These are phyloP conservation scores for Andrographis paniculata DNA, from an alignment of 305 asterid genomes.

Conservation along the genomic window DNA sequence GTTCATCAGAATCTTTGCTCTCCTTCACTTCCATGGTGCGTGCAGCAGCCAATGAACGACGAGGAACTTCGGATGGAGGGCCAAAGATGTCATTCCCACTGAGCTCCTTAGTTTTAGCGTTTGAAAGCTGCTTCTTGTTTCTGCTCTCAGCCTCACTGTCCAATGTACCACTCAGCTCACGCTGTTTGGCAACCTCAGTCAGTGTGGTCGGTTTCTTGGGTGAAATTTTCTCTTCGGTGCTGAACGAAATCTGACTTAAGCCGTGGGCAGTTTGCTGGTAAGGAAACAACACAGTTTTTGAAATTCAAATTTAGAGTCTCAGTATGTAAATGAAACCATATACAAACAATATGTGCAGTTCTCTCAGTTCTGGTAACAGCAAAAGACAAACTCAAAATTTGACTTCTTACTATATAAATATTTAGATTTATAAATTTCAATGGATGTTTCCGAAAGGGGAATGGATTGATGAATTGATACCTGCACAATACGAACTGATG, in stretches of 20 bases:
- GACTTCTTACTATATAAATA: no score
- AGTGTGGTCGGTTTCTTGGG: slow-evolving; percentile 77
- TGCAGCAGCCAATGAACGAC: slow-evolving; percentile 49
- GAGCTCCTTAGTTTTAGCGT: slow-evolving; percentile 78
- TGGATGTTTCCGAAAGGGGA: no score
- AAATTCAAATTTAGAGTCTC: background rate
- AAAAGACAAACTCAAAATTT: no score
- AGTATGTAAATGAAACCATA: background rate
- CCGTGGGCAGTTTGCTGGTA: slow-evolving; percentile 84
- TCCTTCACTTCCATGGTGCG: slow-evolving; percentile 53
- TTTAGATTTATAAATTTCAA: no score
- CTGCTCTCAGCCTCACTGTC: slow-evolving; percentile 60
- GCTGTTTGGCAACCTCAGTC: slow-evolving; percentile 93
- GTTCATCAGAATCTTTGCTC: slow-evolving; percentile 61
- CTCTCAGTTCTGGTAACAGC: no score
- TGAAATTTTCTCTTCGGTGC: slow-evolving; percentile 72
- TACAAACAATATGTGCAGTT: no score
- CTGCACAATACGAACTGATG: slow-evolving; percentile 94
- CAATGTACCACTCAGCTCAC: slow-evolving; percentile 81
- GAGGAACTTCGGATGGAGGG: slow-evolving; percentile 63
- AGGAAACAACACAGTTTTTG: slow-evolving; percentile 5
- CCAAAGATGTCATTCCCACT: slow-evolving; percentile 89
- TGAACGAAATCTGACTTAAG: slow-evolving; percentile 88
- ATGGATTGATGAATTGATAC: slow-evolving; percentile 25
- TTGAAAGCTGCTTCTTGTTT: slow-evolving; percentile 53